Percentiles rank a stretch among this genome's conserved stretches.
Conservation (phyloP, 345 rosid genomes). For the Populus davidiana region DNA sequence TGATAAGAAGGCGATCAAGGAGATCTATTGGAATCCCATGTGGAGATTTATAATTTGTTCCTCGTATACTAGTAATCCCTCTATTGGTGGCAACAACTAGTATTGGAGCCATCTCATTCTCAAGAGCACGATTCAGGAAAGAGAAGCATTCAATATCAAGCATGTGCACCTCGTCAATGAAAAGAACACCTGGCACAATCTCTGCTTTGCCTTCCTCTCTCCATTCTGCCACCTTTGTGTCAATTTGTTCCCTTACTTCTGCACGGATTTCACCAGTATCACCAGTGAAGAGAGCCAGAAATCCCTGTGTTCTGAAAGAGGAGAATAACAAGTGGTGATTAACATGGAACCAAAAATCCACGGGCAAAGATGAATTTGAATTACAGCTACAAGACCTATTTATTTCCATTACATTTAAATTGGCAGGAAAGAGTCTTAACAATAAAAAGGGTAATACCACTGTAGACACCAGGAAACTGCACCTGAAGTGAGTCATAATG, state of each 20-base stretch:
- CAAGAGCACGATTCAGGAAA: slow-evolving; percentile 89
- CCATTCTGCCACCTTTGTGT: slow-evolving; percentile 96
- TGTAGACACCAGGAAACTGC: background rate
- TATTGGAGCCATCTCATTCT: slow-evolving; percentile 96
- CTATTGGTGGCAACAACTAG: slow-evolving; percentile 90
- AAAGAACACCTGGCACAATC: slow-evolving; percentile 92
- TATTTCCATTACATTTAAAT: background rate
- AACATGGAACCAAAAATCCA: background rate
- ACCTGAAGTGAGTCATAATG: background rate
- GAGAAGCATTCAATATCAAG: slow-evolving; percentile 99
- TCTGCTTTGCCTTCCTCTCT: slow-evolving; percentile 98
- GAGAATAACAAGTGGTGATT: background rate
- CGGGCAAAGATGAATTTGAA: background rate
- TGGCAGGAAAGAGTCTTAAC: background rate
- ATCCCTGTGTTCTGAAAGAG: slow-evolving; percentile 74
- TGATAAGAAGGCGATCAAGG: slow-evolving; percentile 86
- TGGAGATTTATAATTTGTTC: slow-evolving; percentile 87
- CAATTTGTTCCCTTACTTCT: slow-evolving; percentile 92
- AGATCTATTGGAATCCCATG: slow-evolving; percentile 97
- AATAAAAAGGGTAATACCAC: background rate
- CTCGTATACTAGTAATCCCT: slow-evolving; percentile 86
- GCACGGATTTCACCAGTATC: slow-evolving; percentile 96
- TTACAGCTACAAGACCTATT: background rate
- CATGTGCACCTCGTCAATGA: slow-evolving; percentile 98
- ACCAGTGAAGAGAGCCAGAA: slow-evolving; percentile 90